Evolutionary conservation across 2,329 filamentous ascomycete genomes (phyloP), one percentile per base, ranked within the genome.

Genomic region (Pseudocercospora musae): DNA sequence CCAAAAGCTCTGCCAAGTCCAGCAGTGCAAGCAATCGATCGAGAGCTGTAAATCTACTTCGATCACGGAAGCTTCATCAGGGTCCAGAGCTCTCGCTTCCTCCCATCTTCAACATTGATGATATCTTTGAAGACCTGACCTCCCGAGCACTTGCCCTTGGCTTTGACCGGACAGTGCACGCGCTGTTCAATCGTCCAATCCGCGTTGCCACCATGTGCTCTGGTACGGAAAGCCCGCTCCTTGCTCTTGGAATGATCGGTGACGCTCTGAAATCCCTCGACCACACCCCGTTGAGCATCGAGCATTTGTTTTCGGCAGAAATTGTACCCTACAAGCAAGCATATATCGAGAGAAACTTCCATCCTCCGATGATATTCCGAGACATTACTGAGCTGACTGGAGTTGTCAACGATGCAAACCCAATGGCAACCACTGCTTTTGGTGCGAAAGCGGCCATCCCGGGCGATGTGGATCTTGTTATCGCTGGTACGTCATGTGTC

Each of bases 401-500:
- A 1, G 70, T 68, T 1, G 62, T 73, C 5, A 57, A 70, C 11
- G 58, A 72, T 1, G 62, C 62, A 1, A 25, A 55, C 1, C 71
- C 70, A 0, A 62, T 58, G 25, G 74, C 73, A 0, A 86, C 83
- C 20, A 92, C 89, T 1, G 88, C 87, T 0, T 88, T 88, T 70
- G 90, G 90, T 3, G 82, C 83, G 7, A 76, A 81, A 54, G 79
- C 79, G 4, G 57, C 74, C 1, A 84, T 92, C 0, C 89, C 89
- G 0, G 74, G 73, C 0, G 71, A 82, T 10, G 74, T 86, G 1
- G 87, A 93, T 65, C 72, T 94, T 0, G 76, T 94, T 1, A 78
- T 93, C 49, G 88, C 88, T 6, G 90, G 90, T 0, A 90, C 88
- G 46, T 87, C 89, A 0, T 95, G 90, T 67, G 88, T 91, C 1